phyloP scores from a whole-genome alignment of 495 filamentous ascomycete genomes.

The Penicillium manginii region DNA sequence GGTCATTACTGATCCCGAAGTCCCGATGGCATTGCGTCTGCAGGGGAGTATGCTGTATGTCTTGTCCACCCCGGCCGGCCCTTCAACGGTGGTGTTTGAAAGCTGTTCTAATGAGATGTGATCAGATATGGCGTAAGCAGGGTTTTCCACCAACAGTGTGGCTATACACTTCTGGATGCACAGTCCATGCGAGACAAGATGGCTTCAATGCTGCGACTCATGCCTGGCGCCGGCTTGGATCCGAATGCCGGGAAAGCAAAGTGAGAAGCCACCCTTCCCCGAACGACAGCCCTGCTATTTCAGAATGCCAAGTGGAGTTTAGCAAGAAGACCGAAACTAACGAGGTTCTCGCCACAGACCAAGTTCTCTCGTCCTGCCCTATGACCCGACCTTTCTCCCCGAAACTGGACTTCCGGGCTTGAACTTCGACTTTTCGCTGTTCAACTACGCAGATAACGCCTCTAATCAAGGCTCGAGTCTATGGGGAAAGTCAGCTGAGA shows the following conservation, averaged over 20 bases:
- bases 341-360: conserved; percentile 54
- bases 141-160: conserved; percentile 84
- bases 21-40: conserved; percentile 87
- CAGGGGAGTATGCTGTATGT: conserved; percentile 83
- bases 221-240: conserved; percentile 65
- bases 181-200: conserved; percentile 77
- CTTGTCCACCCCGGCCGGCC: neutral
- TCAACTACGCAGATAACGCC: conserved; percentile 22
- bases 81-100: neutral
- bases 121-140: conserved; percentile 76
- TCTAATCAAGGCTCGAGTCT: conserved; percentile 12
- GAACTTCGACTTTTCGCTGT: conserved; percentile 55
- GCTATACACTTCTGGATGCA: conserved; percentile 80
- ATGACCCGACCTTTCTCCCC: conserved; percentile 87
- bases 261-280: conserved; percentile 43
- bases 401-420: conserved; percentile 62
- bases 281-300: no score
- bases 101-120: neutral
- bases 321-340: neutral
- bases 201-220: conserved; percentile 60
- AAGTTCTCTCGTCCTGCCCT: conserved; percentile 74
- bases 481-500: conserved; percentile 31
- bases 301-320: no score
- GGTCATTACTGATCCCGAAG: conserved; percentile 81
- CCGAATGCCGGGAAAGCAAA: conserved; percentile 70